Conservation (phyloP, 192 early-diverging fungal genomes). For the Funneliformis geosporum region DNA sequence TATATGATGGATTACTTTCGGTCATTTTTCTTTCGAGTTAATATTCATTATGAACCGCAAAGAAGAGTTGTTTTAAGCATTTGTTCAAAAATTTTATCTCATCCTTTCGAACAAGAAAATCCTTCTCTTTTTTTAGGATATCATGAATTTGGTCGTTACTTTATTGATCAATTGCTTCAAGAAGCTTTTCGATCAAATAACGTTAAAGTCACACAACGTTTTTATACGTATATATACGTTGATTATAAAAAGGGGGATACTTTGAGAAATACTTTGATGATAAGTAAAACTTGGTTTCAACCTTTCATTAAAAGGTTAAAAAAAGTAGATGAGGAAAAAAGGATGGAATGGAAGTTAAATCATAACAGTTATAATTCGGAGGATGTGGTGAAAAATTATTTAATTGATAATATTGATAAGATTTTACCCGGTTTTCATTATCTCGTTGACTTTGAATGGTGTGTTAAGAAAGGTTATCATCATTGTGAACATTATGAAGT, state of each 20-base stretch:
- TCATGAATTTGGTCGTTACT: no score
- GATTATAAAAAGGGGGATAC: not conserved
- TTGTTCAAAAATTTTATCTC: no score
- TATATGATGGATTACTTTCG: not conserved
- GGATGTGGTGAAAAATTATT: not conserved
- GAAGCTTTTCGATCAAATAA: not conserved
- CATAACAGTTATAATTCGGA: not conserved
- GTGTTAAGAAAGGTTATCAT: no score
- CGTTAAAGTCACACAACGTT: not conserved
- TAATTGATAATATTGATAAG: slow-evolving; percentile 1
- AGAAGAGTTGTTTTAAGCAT: not conserved
- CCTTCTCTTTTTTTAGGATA: no score
- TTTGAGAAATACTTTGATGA: not conserved
- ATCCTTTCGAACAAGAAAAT: no score
- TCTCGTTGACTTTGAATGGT: not conserved
- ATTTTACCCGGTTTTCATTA: slow-evolving; percentile 2
- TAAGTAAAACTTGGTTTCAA: not conserved
- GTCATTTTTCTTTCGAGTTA: not conserved
- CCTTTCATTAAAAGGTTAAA: not conserved
- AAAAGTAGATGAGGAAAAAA: not conserved
- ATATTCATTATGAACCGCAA: not conserved
- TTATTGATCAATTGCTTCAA: not conserved
- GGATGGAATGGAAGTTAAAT: not conserved
- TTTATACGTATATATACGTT: not conserved
- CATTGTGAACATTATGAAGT: not conserved